Percentiles rank a stretch among this genome's conserved stretches.
These are phyloP conservation scores for Pleurotus sapidus DNA, from an alignment of 768 basidiomycete genomes.

Conservation along the genomic window DNA sequence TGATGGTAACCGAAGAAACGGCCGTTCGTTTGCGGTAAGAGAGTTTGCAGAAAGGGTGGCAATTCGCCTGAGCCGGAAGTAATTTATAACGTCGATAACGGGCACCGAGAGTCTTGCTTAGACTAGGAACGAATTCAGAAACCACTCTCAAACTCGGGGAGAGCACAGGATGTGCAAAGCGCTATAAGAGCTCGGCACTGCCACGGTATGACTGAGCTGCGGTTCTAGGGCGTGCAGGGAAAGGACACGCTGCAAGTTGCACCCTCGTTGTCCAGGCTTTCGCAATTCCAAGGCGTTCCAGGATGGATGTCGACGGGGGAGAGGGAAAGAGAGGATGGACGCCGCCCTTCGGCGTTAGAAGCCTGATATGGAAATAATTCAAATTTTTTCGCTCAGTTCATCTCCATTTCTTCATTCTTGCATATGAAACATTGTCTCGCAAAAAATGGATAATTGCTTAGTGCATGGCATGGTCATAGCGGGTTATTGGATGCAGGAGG, in stretches of 20 bases:
- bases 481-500: not conserved
- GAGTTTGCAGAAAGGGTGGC: not conserved
- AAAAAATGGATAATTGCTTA: not conserved
- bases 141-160: slow-evolving; percentile 5
- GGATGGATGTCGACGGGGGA: not conserved
- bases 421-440: slow-evolving; percentile 2
- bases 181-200: slow-evolving; percentile 1
- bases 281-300: not conserved
- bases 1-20: too few species aligned
- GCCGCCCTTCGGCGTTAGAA: not conserved
- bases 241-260: not conserved
- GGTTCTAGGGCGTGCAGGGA: not conserved
- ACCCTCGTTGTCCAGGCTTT: not conserved
- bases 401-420: not conserved
- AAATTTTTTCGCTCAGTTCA: not conserved
- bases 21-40: too few species aligned
- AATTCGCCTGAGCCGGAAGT: not conserved
- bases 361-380: slow-evolving; percentile 1
- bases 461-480: slow-evolving; percentile 5
- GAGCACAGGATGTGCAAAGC: slow-evolving; percentile 3
- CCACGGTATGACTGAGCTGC: not conserved
- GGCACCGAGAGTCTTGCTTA: not conserved
- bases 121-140: not conserved
- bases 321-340: not conserved
- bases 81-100: not conserved